Conservation (phyloP, 495 filamentous ascomycete species). For the Margaritispora aquatica region DNA sequence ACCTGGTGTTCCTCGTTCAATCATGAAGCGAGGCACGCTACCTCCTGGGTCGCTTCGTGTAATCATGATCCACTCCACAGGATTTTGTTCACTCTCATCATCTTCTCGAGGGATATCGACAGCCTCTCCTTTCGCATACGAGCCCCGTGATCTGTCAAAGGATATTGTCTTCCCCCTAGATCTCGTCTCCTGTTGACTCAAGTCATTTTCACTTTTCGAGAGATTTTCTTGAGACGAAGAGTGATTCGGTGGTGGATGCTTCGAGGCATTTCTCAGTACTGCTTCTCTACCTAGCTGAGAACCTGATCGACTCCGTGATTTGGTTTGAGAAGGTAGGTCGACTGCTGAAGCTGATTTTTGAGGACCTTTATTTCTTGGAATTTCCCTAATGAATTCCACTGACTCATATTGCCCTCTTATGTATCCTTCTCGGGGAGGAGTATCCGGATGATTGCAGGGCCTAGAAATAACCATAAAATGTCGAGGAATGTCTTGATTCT, state of each 20-base stretch:
- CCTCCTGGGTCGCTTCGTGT: conserved; percentile 92
- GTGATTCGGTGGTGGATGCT: conserved; percentile 6
- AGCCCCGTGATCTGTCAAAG: conserved; percentile 34
- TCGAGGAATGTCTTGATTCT: conserved; percentile 32
- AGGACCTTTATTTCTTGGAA: conserved; percentile 43
- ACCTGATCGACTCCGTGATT: conserved; percentile 7
- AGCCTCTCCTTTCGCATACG: conserved; percentile 33
- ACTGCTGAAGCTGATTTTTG: conserved; percentile 20
- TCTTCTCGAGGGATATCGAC: conserved; percentile 31
- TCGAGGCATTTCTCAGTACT: conserved; percentile 19
- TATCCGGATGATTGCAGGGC: conserved; percentile 71
- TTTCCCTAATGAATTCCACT: conserved; percentile 84
- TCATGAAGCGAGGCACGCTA: conserved; percentile 87
- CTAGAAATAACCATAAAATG: conserved; percentile 84
- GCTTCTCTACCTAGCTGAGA: conserved; percentile 20
- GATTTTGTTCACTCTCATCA: conserved; percentile 50
- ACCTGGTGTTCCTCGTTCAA: conserved; percentile 82
- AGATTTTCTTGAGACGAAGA: not conserved
- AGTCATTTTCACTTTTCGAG: not conserved
- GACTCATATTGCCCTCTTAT: conserved; percentile 86
- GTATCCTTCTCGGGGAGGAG: conserved; percentile 58
- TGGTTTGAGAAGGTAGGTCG: conserved; percentile 13
- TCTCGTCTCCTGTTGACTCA: conserved; percentile 12
- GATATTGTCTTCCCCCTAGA: conserved; percentile 42
- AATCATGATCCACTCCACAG: conserved; percentile 91